phyloP scores from a whole-genome alignment of 169 alveolate species.

The Ichthyophthirius multifiliis region DNA sequence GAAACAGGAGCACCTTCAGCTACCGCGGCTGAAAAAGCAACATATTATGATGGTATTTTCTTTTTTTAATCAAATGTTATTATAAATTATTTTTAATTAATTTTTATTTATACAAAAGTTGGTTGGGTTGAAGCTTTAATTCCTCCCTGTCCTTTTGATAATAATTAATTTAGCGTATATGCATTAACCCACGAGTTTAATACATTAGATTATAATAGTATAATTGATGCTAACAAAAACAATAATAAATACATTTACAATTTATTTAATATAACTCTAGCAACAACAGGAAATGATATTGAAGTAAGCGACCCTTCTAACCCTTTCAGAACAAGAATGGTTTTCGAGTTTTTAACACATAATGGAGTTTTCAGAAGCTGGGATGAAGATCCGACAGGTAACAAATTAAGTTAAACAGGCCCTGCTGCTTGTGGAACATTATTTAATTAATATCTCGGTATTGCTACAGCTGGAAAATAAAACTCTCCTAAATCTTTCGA shows the following conservation, averaged over 20 bases:
- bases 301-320: neutral
- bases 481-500: too few relatives aligned
- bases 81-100: neutral
- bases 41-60: neutral
- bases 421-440: slow-evolving; percentile 27
- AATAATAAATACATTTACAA: neutral
- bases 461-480: slow-evolving; percentile 4
- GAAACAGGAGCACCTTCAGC: neutral
- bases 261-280: slow-evolving; percentile 12
- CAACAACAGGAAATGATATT: neutral
- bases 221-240: neutral
- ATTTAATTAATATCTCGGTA: neutral
- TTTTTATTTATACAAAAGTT: neutral
- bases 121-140: slow-evolving; percentile 5
- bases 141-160: neutral
- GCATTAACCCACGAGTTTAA: neutral
- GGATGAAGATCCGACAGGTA: slow-evolving; percentile 27
- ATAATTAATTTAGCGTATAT: neutral
- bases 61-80: neutral
- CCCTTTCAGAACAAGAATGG: neutral
- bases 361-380: slow-evolving; percentile 10
- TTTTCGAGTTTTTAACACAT: slow-evolving; percentile 26
- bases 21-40: too few relatives aligned
- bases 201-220: neutral
- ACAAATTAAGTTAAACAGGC: neutral